Evolutionary conservation across 176 grass and related monocot species (phyloP).

Genomic region (Lolium rigidum): DNA sequence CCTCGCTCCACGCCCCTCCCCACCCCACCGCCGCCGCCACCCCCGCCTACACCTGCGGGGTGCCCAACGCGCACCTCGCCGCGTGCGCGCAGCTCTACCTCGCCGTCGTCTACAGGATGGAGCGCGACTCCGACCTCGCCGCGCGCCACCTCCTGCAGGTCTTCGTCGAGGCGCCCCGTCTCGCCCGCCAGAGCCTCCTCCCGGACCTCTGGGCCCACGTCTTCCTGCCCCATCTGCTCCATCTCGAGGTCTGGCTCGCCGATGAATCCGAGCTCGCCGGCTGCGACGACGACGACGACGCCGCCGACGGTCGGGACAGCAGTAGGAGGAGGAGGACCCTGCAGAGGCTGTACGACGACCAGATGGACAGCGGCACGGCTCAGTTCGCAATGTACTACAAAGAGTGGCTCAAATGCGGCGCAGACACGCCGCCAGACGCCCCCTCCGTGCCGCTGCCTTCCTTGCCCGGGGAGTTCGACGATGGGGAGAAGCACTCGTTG

Average conservation of each 20-base stretch:
- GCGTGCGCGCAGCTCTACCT: slow-evolving; percentile 95
- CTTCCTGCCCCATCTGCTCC: slow-evolving; percentile 90
- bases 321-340: slow-evolving; percentile 62
- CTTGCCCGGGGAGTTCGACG: slow-evolving; percentile 22
- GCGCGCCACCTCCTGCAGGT: slow-evolving; percentile 91
- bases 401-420: slow-evolving; percentile 82
- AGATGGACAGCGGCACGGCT: slow-evolving; percentile 81
- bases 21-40: not conserved
- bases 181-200: slow-evolving; percentile 78
- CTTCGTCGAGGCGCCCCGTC: slow-evolving; percentile 79
- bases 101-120: slow-evolving; percentile 83
- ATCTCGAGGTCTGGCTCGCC: slow-evolving; percentile 92
- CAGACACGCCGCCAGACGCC: slow-evolving; percentile 49
- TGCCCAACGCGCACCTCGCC: slow-evolving; percentile 76
- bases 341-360: slow-evolving; percentile 77
- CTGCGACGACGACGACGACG: slow-evolving; percentile 40
- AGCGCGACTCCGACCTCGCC: slow-evolving; percentile 71
- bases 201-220: slow-evolving; percentile 96
- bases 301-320: slow-evolving; percentile 46
- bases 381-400: slow-evolving; percentile 92
- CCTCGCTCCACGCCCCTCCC: slow-evolving; percentile 61
- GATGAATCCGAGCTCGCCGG: slow-evolving; percentile 57
- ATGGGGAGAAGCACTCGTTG: slow-evolving; percentile 49
- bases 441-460: slow-evolving; percentile 78
- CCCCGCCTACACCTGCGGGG: slow-evolving; percentile 55